phyloP scores from a whole-genome alignment of 2,329 filamentous ascomycete species.

The Sordariomycetes sp. region DNA sequence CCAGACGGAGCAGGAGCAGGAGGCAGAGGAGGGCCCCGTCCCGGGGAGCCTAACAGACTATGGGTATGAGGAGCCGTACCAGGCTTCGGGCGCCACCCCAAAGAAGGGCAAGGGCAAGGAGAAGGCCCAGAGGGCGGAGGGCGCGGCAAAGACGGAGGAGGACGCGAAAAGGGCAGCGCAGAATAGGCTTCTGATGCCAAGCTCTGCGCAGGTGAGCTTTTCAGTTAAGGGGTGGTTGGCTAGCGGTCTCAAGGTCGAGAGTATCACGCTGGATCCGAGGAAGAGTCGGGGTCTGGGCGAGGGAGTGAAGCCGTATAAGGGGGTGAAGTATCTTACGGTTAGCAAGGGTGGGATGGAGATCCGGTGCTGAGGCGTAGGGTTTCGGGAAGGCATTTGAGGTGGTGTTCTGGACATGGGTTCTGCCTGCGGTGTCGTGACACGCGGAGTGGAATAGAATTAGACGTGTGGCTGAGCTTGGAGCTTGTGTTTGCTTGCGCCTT shows the following conservation, averaged over 20 bases:
- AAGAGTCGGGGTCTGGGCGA: constrained; percentile 79
- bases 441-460: too few species aligned
- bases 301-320: constrained; percentile 88
- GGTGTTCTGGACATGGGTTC: too few species aligned
- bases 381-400: background rate
- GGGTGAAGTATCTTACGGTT: constrained; percentile 88
- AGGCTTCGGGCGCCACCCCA: constrained; percentile 18
- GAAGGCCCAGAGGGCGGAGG: constrained; percentile 12
- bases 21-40: constrained; percentile 26
- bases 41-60: constrained; percentile 39
- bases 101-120: constrained; percentile 5
- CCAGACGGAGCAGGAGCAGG: constrained; percentile 32
- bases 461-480: too few species aligned
- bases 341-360: constrained; percentile 53
- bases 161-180: constrained; percentile 47
- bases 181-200: constrained; percentile 69
- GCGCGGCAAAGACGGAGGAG: constrained; percentile 20
- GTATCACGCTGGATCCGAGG: constrained; percentile 56
- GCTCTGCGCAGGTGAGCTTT: constrained; percentile 61
- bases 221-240: constrained; percentile 56
- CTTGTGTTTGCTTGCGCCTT: too few species aligned
- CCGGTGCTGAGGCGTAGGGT: constrained; percentile 29
- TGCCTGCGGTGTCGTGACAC: too few species aligned
- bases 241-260: constrained; percentile 54
- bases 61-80: constrained; percentile 42